phyloP scores from a whole-genome alignment of 306 rosid species.

The Cucumis melo region DNA sequence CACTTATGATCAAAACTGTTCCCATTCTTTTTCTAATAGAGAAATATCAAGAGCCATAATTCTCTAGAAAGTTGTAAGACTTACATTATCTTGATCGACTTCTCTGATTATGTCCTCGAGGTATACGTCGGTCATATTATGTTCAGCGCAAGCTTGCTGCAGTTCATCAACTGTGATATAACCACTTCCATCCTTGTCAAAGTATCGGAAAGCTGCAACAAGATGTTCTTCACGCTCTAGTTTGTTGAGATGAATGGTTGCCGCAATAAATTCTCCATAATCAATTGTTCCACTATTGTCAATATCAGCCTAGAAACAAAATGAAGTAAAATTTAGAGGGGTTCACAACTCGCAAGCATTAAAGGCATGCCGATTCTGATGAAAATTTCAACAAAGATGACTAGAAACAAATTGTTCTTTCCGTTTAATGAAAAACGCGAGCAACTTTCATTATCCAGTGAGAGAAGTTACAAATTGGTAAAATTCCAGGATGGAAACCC shows the following conservation, averaged over 20 bases:
- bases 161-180: slow-evolving; percentile 71
- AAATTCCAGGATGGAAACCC: background rate
- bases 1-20: background rate
- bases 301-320: slow-evolving; percentile 43
- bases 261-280: slow-evolving; percentile 69
- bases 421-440: background rate
- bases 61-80: slow-evolving; percentile 10
- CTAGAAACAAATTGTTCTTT: background rate
- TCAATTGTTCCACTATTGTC: slow-evolving; percentile 73
- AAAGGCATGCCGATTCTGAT: background rate
- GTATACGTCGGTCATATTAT: slow-evolving; percentile 50
- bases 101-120: slow-evolving; percentile 62
- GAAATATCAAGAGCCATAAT: background rate
- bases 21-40: background rate
- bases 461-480: background rate
- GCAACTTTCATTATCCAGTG: background rate
- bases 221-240: slow-evolving; percentile 75
- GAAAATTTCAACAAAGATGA: background rate
- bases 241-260: slow-evolving; percentile 72
- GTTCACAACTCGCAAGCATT: background rate
- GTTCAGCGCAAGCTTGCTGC: slow-evolving; percentile 69
- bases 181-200: slow-evolving; percentile 73
- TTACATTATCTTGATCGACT: slow-evolving; percentile 72
- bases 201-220: slow-evolving; percentile 58
- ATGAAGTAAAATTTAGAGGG: slow-evolving; percentile 14